Evolutionary conservation across 768 basidiomycete genomes (phyloP), one percentile per base, ranked within the genome.

Genomic region (Amylocystis lapponica): DNA sequence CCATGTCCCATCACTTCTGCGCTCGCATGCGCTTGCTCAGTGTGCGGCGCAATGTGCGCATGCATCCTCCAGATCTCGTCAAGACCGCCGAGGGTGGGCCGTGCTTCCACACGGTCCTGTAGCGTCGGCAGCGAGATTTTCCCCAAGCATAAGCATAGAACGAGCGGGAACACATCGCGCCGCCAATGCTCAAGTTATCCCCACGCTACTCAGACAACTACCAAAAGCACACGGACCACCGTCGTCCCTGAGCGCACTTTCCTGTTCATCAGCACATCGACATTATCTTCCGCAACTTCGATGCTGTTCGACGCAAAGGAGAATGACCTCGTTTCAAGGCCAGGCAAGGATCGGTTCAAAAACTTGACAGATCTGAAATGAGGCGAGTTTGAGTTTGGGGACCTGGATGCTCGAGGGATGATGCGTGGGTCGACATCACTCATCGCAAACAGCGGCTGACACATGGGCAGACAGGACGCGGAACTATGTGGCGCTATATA

Each of bases 331-430:
- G 55, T 56, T 14, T 55, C 51, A n/a, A 56, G 66, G 6, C 54
- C 61, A 9, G 72, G 73, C 11, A 83, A 83, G 48, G 85, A 84
- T 43, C 72, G 81, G 11, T 95, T 88, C 65, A 74, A 81, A 41
- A 89, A 79, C 47, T 58, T 94, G 51, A 87, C 90, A 0, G 89
- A 95, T 45, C 66, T 93, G 49, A 86, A 83, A 56, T 96, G 93
- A 93, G 90, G 90, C 6, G 82, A 87, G 58, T 97, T 96, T 56
- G 90, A 94, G 69, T 96, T 97, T 49, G 76, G 78, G 5, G 68
- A 67, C 14, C 57, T 72, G 25, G n/a, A n/a, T 62, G 72, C 27
- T 69, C 71, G 16, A 67, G 63, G 51, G 81, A 86, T 39, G 89
- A 91, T 55, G 86, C 86, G 4, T 90, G 89, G 87, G 86, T 91